Base-by-base conservation (phyloP, 2,329 filamentous ascomycete genomes). In the Pseudopithomyces chartarum region DNA sequence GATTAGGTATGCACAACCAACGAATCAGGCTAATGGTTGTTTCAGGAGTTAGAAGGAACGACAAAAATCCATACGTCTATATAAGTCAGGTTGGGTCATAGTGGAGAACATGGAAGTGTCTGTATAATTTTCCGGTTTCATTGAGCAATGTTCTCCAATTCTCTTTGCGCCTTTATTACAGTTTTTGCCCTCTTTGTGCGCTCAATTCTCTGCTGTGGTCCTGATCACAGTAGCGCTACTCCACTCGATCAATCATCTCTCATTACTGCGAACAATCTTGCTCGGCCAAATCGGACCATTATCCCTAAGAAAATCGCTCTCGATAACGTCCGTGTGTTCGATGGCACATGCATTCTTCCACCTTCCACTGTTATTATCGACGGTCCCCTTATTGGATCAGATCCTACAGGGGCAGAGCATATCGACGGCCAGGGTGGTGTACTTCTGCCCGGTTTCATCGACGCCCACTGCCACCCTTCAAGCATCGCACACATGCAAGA, bases 361-460 rank as follows among this genome's bases (percentile, higher is more conserved):
- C 55, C 45, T 23, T 40, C 39, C 17, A 57, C 55, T 6, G 44
- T 54, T 36, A 48, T 57, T 2, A 57, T 57, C 20, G 44, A 54
- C 32, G 55, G 55, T 19, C 22, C 43, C 7, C 17, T 54, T 10
- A 57, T 57, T 19, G 42, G 36, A 12, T 13, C 17, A 20, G 22
- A 47, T 23, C 11, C 51, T 5, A 32, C 20, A 12, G 45, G 39
- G 20, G 52, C 52, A n/a, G 33, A 53, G 38, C 51, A 54, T 19
- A 39, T 66, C 29, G 52, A 67, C 38, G 60, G 57, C 17, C 33
- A 58, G 46, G 51, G 53, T 0, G 42, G 42, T 11, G 45, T 58
- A 17, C 52, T 67, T 3, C 33, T 66, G 12, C 63, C 64, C 11
- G 63, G 63, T 7, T 51, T 67, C 33, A 62, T 67, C 15, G 64